Conservation (phyloP, 495 filamentous ascomycete genomes). For the Hyaloscypha hepaticicola region DNA sequence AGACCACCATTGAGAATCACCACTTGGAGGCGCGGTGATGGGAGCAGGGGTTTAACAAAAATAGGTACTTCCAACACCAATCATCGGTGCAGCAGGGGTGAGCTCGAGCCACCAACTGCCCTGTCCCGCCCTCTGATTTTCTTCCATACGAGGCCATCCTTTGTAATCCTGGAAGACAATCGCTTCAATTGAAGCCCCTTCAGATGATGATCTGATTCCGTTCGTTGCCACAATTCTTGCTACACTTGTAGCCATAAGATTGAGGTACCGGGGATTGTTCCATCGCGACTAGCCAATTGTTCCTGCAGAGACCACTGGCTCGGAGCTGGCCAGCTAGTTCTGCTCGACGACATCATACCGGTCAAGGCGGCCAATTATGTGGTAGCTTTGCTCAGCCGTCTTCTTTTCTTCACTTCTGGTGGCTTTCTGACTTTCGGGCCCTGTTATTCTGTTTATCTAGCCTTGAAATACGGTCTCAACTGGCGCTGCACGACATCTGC, state of each 20-base stretch:
- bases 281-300: neutral
- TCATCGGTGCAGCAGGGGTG: neutral
- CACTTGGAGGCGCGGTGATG: neutral
- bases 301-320: neutral
- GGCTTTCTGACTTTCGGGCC: neutral
- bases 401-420: constrained; percentile 1
- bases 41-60: neutral
- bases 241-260: neutral
- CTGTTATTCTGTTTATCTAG: neutral
- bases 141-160: too few relatives aligned
- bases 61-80: neutral
- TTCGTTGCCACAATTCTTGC: neutral
- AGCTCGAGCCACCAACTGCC: neutral
- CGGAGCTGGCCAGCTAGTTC: neutral
- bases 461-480: neutral
- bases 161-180: neutral
- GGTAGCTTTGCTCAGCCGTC: neutral
- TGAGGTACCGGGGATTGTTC: neutral
- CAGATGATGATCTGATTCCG: constrained; percentile 1
- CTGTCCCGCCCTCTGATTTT: neutral
- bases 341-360: constrained; percentile 1
- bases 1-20: neutral
- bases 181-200: neutral
- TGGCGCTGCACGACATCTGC: neutral
- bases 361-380: neutral